Percentiles rank a stretch among this genome's conserved stretches.
Conservation (phyloP, 306 rosid species). For the Amphicarpaea edgeworthii region DNA sequence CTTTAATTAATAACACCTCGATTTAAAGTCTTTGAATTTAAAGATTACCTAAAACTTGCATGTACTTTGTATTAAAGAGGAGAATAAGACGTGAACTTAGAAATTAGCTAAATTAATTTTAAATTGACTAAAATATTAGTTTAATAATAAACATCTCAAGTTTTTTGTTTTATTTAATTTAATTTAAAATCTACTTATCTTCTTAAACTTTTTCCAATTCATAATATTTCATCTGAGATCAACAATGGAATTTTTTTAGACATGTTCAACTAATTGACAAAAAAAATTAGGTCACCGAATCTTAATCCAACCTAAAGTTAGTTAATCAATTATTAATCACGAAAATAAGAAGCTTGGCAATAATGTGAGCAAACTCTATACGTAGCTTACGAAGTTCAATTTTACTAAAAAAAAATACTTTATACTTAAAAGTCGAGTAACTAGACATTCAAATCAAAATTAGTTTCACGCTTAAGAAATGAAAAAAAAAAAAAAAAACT, state of each 20-base stretch:
- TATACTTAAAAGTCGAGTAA: not conserved
- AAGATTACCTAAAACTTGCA: not conserved
- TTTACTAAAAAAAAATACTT: not conserved
- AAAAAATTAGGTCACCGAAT: slow-evolving; percentile 26
- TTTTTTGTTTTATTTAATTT: not conserved
- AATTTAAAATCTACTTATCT: not conserved
- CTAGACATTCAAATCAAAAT: not conserved
- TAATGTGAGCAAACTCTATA: not conserved
- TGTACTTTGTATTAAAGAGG: not conserved
- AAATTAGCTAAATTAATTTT: not conserved
- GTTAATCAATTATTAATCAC: not conserved
- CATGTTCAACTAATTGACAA: not conserved
- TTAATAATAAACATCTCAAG: not conserved
- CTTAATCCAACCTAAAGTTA: not conserved
- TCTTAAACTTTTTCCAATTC: not conserved
- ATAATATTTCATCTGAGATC: not conserved
- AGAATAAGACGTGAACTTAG: not conserved
- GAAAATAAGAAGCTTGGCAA: not conserved
- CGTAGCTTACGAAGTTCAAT: not conserved
- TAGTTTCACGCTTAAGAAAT: slow-evolving; percentile 1
- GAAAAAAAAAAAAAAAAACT: too few relatives aligned
- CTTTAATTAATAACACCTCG: not conserved
- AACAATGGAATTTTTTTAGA: not conserved
- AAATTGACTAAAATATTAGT: not conserved
- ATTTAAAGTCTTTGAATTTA: not conserved